Base-by-base conservation (phyloP, 75 land plant species). In the Adiantum capillusveneris region DNA sequence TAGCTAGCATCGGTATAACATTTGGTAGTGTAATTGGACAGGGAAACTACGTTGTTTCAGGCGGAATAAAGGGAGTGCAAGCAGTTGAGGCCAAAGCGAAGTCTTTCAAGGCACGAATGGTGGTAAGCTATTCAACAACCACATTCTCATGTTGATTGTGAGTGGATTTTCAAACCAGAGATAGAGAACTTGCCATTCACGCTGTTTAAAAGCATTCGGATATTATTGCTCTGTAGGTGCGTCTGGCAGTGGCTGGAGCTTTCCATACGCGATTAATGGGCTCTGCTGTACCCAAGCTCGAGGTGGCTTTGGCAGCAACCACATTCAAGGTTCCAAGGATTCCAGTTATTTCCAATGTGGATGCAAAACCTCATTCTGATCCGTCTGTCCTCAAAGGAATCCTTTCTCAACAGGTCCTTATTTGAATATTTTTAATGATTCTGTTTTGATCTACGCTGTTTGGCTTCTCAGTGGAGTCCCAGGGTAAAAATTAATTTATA, bases 21-120 rank as follows among this genome's bases (percentile, higher is more conserved):
- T n/a, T n/a, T n/a, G n/a, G n/a, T n/a, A n/a, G n/a, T n/a, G n/a
- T n/a, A n/a, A n/a, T n/a, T n/a, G n/a, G n/a, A n/a, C 64, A 95
- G 99, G 96, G 99, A 31, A 95, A 95, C 46, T 95, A 95, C 78
- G 99, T 91, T 25, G 99, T 95, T 56, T 94, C 99, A 64, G 96
- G 98, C 28, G 98, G 98, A 30, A 56, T 89, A 28, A 90, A 90
- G 73, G 98, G 98, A 74, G 55, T 94, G 7, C 91, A 94, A 77
- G 85, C 76, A 17, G 82, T 95, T 1, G 99, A 95, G 72, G 81
- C 88, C 0, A 95, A 90, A 62, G 99, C 96, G 29, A 95, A 95
- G 53, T 86, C 92, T 39, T 95, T 95, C 75, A 95, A 95, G 68
- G 99, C 99, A 58, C 84, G 99, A 13, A 95, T 95, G 99, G 81